A percentile compares a stretch with the other conserved stretches of the same genome.
Evolutionary conservation across 2,329 filamentous ascomycete genomes (phyloP).

Genomic region (Botrytis deweyae): DNA sequence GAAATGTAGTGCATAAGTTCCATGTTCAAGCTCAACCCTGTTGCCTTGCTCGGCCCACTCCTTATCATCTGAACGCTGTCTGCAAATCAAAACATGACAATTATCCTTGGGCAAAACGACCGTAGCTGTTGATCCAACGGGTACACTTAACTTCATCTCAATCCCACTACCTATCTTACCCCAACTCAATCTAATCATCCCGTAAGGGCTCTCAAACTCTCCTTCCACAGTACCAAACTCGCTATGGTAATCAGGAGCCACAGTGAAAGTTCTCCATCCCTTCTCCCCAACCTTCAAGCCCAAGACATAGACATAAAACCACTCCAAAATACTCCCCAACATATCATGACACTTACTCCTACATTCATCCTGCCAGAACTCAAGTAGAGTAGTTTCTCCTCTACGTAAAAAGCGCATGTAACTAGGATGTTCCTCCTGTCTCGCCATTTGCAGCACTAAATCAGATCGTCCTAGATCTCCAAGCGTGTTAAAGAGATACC

Average conservation of each 20-base stretch:
- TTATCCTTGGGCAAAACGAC: background rate
- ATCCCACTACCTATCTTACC: background rate
- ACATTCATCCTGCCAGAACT: conserved; percentile 48
- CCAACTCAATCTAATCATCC: background rate
- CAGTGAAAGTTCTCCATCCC: background rate
- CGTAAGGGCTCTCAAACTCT: background rate
- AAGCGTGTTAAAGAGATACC: background rate
- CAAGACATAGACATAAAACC: conserved; percentile 43
- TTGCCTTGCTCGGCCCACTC: background rate
- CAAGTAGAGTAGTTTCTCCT: conserved; percentile 46
- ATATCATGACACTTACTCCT: conserved; percentile 49
- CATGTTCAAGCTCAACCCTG: background rate
- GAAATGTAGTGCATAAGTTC: background rate
- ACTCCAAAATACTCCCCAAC: conserved; percentile 50
- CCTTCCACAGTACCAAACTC: background rate
- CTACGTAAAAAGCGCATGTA: conserved; percentile 32
- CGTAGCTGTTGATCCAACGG: background rate
- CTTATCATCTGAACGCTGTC: background rate
- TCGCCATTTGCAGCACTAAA: background rate
- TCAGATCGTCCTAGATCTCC: background rate
- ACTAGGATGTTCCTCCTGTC: background rate
- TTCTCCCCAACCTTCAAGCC: background rate
- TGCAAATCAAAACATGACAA: background rate
- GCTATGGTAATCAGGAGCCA: background rate
- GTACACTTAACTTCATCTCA: background rate